These are phyloP conservation scores for Phytophthora chlamydospora DNA, from an alignment of 352 stramenopile genomes.

Conservation along the genomic window DNA sequence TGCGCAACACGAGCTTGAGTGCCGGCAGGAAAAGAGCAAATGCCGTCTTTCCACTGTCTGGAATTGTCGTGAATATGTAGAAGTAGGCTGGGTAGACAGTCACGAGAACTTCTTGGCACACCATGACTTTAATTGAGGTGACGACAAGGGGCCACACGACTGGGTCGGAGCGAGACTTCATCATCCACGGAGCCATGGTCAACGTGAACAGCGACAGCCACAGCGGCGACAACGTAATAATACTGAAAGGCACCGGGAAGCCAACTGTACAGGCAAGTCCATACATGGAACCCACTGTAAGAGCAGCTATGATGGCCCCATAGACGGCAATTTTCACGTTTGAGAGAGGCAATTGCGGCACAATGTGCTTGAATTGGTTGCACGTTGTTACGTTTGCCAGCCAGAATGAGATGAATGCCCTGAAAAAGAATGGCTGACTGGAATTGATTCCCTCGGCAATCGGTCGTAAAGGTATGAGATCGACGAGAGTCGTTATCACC, in stretches of 20 bases:
- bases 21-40: constrained; percentile 35
- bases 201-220: constrained; percentile 17
- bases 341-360: background rate
- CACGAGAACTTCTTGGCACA: constrained; percentile 25
- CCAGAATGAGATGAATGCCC: constrained; percentile 2
- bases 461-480: constrained; percentile 14
- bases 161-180: constrained; percentile 8
- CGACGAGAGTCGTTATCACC: constrained; percentile 16
- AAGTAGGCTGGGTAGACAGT: constrained; percentile 40
- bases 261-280: constrained; percentile 24
- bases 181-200: constrained; percentile 9
- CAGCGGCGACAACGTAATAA: constrained; percentile 20
- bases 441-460: constrained; percentile 7
- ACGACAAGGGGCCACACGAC: constrained; percentile 1
- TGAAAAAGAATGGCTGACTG: background rate
- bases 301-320: constrained; percentile 7
- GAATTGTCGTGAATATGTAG: constrained; percentile 26
- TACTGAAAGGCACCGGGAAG: constrained; percentile 43
- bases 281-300: constrained; percentile 9
- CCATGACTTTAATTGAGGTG: constrained; percentile 20
- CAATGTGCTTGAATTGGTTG: background rate
- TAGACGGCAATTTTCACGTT: background rate
- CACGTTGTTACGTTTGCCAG: background rate
- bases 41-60: constrained; percentile 2
- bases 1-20: constrained; percentile 35